Evolutionary conservation across 2,329 filamentous ascomycete genomes (phyloP).

Genomic region (Penicillium capsulatum): DNA sequence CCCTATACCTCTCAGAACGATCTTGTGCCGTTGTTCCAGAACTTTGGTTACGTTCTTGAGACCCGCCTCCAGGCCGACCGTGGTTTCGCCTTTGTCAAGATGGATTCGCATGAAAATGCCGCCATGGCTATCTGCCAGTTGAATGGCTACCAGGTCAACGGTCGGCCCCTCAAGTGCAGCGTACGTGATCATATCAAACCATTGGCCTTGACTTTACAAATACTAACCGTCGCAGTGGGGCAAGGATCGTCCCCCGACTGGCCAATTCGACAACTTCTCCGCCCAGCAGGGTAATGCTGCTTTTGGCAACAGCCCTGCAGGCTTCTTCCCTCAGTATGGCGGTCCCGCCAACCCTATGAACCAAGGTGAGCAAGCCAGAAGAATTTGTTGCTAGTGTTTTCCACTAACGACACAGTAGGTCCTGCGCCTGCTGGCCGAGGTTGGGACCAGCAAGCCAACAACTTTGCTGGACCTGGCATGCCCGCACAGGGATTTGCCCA

Average conservation of each 20-base stretch:
- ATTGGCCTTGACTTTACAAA: constrained; percentile 22
- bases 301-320: constrained; percentile 70
- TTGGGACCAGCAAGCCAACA: constrained; percentile 54
- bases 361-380: constrained; percentile 41
- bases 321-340: constrained; percentile 91
- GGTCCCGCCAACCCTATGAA: constrained; percentile 63
- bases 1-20: constrained; percentile 97
- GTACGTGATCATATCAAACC: constrained; percentile 58
- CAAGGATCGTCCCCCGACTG: constrained; percentile 91
- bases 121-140: constrained; percentile 98
- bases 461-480: constrained; percentile 42
- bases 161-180: constrained; percentile 94
- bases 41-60: constrained; percentile 96
- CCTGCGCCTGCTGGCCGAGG: constrained; percentile 56
- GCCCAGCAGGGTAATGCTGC: constrained; percentile 67
- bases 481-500: constrained; percentile 54
- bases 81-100: constrained; percentile 98
- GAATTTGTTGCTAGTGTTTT: constrained; percentile 1
- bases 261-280: constrained; percentile 76
- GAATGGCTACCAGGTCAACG: constrained; percentile 97
- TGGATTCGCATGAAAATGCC: constrained; percentile 97
- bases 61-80: constrained; percentile 97
- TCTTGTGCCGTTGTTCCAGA: constrained; percentile 95
- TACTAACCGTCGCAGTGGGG: constrained; percentile 68
- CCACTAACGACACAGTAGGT: constrained; percentile 34